Percentiles rank a stretch among this genome's conserved stretches.
Evolutionary conservation across 2,329 filamentous ascomycete genomes (phyloP).

Genomic region (Botrytis cinerea): DNA sequence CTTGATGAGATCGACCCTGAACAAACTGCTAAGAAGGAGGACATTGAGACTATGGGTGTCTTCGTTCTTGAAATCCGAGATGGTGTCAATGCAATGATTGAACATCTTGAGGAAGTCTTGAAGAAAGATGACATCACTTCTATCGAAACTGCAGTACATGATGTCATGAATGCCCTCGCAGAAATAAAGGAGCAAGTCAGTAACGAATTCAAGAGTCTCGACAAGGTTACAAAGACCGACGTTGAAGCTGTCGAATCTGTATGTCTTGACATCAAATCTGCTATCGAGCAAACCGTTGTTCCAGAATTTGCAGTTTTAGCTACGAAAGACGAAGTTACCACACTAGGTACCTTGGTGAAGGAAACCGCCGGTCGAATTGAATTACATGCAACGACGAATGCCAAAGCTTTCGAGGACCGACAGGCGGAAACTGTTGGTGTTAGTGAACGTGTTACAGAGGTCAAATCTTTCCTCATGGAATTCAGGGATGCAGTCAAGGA

Average conservation of each 20-base stretch:
- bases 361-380: constrained; percentile 71
- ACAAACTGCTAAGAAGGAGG: constrained; percentile 66
- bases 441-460: constrained; percentile 74
- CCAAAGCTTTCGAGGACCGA: constrained; percentile 79
- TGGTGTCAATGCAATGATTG: constrained; percentile 64
- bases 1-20: constrained; percentile 82
- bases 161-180: constrained; percentile 74
- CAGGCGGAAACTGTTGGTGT: constrained; percentile 81
- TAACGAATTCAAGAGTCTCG: constrained; percentile 48
- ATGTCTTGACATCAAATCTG: constrained; percentile 80
- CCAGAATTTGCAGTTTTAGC: constrained; percentile 71
- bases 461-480: constrained; percentile 75
- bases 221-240: constrained; percentile 77
- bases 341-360: constrained; percentile 69
- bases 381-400: constrained; percentile 69
- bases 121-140: constrained; percentile 77
- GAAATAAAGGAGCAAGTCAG: constrained; percentile 59
- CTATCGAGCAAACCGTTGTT: constrained; percentile 71
- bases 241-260: constrained; percentile 78
- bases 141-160: constrained; percentile 76
- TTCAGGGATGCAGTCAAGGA: constrained; percentile 75
- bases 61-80: constrained; percentile 77
- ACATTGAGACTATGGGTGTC: constrained; percentile 54
- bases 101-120: constrained; percentile 68
- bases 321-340: constrained; percentile 73